Evolutionary conservation across 78 protist genomes (phyloP).

Genomic region (Acrasis kona): DNA sequence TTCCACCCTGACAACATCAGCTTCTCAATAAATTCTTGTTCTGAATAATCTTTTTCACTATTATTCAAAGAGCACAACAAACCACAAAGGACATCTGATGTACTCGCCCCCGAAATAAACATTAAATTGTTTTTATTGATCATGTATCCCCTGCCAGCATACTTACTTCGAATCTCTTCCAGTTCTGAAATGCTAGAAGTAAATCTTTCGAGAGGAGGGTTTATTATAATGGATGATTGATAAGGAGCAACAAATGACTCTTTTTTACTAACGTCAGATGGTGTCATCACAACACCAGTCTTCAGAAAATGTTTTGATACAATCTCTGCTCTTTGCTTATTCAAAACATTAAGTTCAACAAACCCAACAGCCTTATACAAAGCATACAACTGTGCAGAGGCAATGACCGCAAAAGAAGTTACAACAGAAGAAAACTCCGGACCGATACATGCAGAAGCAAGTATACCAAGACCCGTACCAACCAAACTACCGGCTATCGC

Average conservation of each 20-base stretch:
- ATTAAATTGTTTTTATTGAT: background rate
- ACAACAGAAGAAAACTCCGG: background rate
- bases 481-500: slow-evolving; percentile 1
- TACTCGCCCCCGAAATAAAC: background rate
- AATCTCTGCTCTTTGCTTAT: slow-evolving; percentile 18
- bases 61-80: background rate
- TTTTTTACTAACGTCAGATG: background rate
- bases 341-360: background rate
- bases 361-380: background rate
- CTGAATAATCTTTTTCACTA: background rate
- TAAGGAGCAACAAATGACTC: background rate
- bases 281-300: background rate
- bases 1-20: background rate
- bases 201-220: no score
- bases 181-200: background rate
- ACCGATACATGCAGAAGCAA: background rate
- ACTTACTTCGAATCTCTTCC: background rate
- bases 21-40: background rate
- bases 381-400: background rate
- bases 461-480: slow-evolving; percentile 23
- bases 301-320: background rate
- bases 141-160: background rate
- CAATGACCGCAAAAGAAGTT: background rate
- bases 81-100: background rate
- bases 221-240: background rate